Evolutionary conservation across 805 yeast genomes (phyloP), one percentile per base, ranked within the genome.

Genomic region (Candida pseudoglaebosa): DNA sequence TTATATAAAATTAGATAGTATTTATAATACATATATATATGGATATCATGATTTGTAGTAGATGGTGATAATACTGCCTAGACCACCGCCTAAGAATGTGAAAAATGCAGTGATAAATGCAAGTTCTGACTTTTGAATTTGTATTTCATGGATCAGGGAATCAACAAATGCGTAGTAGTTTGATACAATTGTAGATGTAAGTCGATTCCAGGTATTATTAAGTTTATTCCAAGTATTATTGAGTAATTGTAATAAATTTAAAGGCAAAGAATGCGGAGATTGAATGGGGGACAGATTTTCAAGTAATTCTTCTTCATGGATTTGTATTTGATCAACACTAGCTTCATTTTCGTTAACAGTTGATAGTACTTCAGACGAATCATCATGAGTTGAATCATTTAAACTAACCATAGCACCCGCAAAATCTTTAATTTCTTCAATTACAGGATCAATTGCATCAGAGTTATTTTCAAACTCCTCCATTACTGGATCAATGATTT

Each of bases 81-180:
- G 13, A 4, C 39, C 36, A 24, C 56, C 52, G 5, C 53, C 57
- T 9, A 52, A 14, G 2, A 49, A 8, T 12, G 48, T 42, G 15
- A 49, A 22, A 12, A 40, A 16, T 6, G 41, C 41, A 1, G 49
- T 36, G 14, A 54, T 15, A 1, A 55, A 24, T n/a, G 52, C 55
- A 20, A 59, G 38, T 12, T 57, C 61, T 5, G 28, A 13, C 36
- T 57, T 61, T n/a, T 49, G 43, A 26, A 61, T 36, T 30, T 50
- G 49, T 5, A 57, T 29, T 2, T 35, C 26, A 4, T 42, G 18
- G 4, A 50, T 42, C 4, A 41, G 39, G 6, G 49, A 34, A 8
- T 52, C 43, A 4, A 36, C 14, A 8, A 56, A 39, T 9, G 49
- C 43, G 4, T 32, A 18, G 45, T 47, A 59, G 42, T 51, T 56